Percentiles rank a stretch among this genome's conserved stretches.
phyloP scores from a whole-genome alignment of 768 basidiomycete genomes.

The Suillus placidus region DNA sequence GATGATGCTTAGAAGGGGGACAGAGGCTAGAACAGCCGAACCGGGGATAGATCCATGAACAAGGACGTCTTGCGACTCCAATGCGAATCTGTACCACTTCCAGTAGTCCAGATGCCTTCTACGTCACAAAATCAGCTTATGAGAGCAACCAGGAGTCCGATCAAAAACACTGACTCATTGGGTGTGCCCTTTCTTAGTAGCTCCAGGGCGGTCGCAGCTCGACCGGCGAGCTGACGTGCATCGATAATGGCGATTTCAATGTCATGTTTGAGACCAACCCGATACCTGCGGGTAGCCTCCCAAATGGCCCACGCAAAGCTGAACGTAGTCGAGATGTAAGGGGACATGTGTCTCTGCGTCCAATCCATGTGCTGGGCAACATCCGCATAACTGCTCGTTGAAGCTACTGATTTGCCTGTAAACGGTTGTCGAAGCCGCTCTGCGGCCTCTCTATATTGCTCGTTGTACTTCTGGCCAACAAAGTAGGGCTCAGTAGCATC shows the following conservation, averaged over 20 bases:
- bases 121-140: slow-evolving; percentile 3
- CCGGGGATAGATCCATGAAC: slow-evolving; percentile 69
- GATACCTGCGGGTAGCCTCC: slow-evolving; percentile 80
- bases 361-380: slow-evolving; percentile 75
- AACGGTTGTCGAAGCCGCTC: slow-evolving; percentile 41
- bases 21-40: slow-evolving; percentile 65
- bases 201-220: slow-evolving; percentile 67
- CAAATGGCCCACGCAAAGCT: slow-evolving; percentile 83
- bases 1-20: slow-evolving; percentile 67
- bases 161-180: slow-evolving; percentile 51
- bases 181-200: slow-evolving; percentile 54
- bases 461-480: slow-evolving; percentile 66
- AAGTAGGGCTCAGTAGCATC: slow-evolving; percentile 66
- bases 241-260: slow-evolving; percentile 82
- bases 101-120: slow-evolving; percentile 67
- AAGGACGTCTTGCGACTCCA: slow-evolving; percentile 77
- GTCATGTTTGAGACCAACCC: slow-evolving; percentile 70
- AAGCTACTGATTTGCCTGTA: slow-evolving; percentile 33
- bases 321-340: slow-evolving; percentile 76
- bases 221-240: slow-evolving; percentile 55
- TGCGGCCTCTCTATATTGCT: slow-evolving; percentile 37
- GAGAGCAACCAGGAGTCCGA: background rate
- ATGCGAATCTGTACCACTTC: slow-evolving; percentile 77
- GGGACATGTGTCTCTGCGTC: slow-evolving; percentile 71
- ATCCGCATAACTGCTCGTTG: slow-evolving; percentile 54